Conservation (phyloP, 2,329 filamentous ascomycete species). For the Beauveria rudraprayagi region DNA sequence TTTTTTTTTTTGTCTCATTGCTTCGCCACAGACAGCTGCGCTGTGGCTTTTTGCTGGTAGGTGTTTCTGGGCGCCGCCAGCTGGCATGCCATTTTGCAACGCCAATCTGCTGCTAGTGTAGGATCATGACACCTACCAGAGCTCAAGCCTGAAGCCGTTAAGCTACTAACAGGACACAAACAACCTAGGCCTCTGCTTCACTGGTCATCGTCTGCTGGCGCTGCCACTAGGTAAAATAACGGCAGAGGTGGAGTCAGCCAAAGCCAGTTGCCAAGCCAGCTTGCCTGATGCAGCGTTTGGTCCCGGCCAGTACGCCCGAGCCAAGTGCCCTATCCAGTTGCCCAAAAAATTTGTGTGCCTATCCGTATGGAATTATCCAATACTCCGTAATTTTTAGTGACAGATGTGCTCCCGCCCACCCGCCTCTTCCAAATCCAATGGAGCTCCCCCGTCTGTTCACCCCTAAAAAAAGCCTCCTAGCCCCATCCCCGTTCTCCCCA, state of each 20-base stretch:
- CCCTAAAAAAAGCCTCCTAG: not conserved
- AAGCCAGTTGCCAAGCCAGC: too few relatives aligned
- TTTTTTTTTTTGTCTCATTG: not conserved
- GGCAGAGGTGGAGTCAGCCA: not conserved
- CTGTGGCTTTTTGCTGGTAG: not conserved
- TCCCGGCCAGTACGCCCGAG: not conserved
- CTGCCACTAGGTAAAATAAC: not conserved
- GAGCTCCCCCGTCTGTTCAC: not conserved
- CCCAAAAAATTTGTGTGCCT: too few relatives aligned
- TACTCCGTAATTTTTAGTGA: not conserved
- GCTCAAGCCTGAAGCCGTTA: too few relatives aligned
- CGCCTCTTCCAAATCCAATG: not conserved
- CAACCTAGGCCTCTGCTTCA: not conserved
- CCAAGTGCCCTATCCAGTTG: not conserved
- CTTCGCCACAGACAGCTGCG: conserved; percentile 2
- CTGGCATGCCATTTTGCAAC: too few relatives aligned
- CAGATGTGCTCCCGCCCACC: not conserved
- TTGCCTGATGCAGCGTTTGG: too few relatives aligned
- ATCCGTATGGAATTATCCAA: too few relatives aligned
- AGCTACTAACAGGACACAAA: too few relatives aligned
- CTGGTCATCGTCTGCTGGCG: not conserved
- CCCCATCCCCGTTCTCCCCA: not conserved
- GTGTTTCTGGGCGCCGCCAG: too few relatives aligned
- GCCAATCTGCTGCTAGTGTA: too few relatives aligned
- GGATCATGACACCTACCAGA: too few relatives aligned